Evolutionary conservation across 140 eudicot genomes (phyloP).

Genomic region (Bidens hawaiensis): DNA sequence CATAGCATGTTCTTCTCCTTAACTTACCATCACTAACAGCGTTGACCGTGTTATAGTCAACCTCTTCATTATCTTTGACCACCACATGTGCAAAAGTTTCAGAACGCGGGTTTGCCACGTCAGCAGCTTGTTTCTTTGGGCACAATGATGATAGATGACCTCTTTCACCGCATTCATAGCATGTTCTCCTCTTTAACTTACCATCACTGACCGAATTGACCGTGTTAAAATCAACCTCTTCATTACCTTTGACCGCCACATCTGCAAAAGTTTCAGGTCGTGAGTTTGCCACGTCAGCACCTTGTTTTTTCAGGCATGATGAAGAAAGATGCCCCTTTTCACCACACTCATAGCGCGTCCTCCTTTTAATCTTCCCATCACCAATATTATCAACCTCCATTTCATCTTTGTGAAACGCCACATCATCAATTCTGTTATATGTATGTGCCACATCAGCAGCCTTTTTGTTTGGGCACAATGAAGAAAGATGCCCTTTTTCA

Average conservation of each 20-base stretch:
- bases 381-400: slow-evolving; percentile 20
- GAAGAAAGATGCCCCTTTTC: slow-evolving; percentile 77
- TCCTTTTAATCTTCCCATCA: slow-evolving; percentile 55
- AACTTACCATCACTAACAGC: slow-evolving; percentile 54
- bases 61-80: not conserved
- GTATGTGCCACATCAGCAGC: slow-evolving; percentile 17
- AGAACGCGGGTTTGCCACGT: slow-evolving; percentile 12
- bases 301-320: slow-evolving; percentile 45
- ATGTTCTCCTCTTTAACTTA: slow-evolving; percentile 71
- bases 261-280: not conserved
- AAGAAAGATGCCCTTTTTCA: slow-evolving; percentile 75
- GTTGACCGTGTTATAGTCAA: slow-evolving; percentile 16
- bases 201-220: slow-evolving; percentile 33
- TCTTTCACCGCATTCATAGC: slow-evolving; percentile 74
- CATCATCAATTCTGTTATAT: slow-evolving; percentile 2
- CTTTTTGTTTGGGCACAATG: slow-evolving; percentile 40
- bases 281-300: slow-evolving; percentile 27
- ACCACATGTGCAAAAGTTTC: slow-evolving; percentile 33
- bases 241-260: not conserved
- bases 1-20: slow-evolving; percentile 80
- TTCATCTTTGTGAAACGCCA: slow-evolving; percentile 7
- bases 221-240: slow-evolving; percentile 20
- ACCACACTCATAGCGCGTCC: slow-evolving; percentile 76
- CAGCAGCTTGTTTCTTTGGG: slow-evolving; percentile 47
- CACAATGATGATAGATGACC: slow-evolving; percentile 74